Conservation (phyloP, 1,284 basidiomycete genomes). For the Cryptococcus sp. region DNA sequence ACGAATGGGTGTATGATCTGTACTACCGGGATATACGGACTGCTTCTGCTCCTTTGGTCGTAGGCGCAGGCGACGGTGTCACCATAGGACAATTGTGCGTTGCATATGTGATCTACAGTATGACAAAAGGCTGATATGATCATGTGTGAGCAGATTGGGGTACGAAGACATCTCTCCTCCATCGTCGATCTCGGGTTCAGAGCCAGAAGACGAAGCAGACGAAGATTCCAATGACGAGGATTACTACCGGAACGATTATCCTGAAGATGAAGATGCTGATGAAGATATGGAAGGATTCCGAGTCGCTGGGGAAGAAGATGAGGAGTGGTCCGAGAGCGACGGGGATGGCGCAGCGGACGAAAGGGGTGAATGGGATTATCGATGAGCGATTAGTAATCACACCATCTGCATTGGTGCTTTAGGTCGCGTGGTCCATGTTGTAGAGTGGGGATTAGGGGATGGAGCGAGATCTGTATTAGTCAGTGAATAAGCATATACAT, state of each 20-base stretch:
- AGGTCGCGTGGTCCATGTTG: no score
- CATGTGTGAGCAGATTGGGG: slow-evolving; percentile 30
- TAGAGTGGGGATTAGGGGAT: no score
- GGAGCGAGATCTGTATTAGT: no score
- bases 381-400: slow-evolving; percentile 3
- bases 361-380: slow-evolving; percentile 40
- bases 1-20: slow-evolving; percentile 54
- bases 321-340: slow-evolving; percentile 31
- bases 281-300: slow-evolving; percentile 48
- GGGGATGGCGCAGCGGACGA: slow-evolving; percentile 23
- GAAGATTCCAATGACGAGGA: slow-evolving; percentile 55
- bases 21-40: slow-evolving; percentile 47
- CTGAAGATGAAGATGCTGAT: slow-evolving; percentile 54
- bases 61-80: slow-evolving; percentile 37
- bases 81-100: slow-evolving; percentile 43
- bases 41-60: slow-evolving; percentile 19
- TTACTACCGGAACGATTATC: slow-evolving; percentile 54
- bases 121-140: not conserved
- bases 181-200: slow-evolving; percentile 40
- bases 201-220: slow-evolving; percentile 54
- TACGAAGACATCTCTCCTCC: slow-evolving; percentile 45
- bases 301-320: slow-evolving; percentile 27
- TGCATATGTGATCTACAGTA: no score
- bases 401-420: no score
- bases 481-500: no score